Conservation (phyloP, 176 grass and related monocot genomes). For the Thalia dealbata region DNA sequence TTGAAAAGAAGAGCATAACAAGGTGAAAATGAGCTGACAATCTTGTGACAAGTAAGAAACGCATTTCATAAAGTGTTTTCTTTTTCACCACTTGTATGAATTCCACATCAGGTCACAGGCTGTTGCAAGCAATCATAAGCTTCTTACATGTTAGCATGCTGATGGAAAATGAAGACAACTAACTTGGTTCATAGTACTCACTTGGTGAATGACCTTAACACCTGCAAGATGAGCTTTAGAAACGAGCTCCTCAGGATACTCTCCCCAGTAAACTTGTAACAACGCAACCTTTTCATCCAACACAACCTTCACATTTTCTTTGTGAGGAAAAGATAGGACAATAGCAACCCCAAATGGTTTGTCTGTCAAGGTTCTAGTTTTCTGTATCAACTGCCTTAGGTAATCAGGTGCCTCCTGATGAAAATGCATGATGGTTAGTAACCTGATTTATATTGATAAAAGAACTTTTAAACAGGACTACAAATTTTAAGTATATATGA, state of each 20-base stretch:
- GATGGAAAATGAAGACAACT: neutral
- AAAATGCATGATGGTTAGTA: conserved; percentile 1
- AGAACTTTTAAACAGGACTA: neutral
- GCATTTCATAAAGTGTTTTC: neutral
- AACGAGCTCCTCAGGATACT: conserved; percentile 55
- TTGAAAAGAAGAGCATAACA: neutral
- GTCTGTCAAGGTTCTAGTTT: conserved; percentile 58
- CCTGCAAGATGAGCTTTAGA: conserved; percentile 69
- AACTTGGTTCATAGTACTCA: conserved; percentile 11
- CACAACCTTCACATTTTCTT: conserved; percentile 69
- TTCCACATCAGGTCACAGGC: neutral
- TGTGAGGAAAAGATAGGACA: conserved; percentile 58
- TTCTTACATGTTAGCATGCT: neutral
- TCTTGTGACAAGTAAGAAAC: neutral
- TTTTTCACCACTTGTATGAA: neutral
- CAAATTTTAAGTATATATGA: neutral
- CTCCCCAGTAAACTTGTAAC: conserved; percentile 88
- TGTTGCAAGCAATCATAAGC: neutral
- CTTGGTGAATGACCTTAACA: conserved; percentile 89
- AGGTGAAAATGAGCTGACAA: neutral
- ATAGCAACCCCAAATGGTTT: conserved; percentile 69
- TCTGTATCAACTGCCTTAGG: conserved; percentile 55
- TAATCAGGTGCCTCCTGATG: conserved; percentile 69
- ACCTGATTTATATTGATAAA: neutral
- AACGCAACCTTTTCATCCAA: conserved; percentile 74